Evolutionary conservation across 345 rosid genomes (phyloP).

Genomic region (Alliaria petiolata): DNA sequence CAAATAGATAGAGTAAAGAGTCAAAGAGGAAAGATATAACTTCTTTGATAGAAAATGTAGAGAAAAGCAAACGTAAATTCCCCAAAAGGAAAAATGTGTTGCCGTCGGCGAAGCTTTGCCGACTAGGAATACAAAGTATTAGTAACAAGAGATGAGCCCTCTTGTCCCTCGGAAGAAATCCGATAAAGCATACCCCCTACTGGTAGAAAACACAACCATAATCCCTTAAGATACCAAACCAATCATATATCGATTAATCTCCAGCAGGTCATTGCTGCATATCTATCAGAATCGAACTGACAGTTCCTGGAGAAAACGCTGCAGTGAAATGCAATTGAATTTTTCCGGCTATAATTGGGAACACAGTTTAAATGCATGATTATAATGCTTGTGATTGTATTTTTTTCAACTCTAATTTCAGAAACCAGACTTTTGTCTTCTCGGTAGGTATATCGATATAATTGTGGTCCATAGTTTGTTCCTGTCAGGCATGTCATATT

Average conservation of each 20-base stretch:
- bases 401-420: too few relatives aligned
- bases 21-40: not conserved
- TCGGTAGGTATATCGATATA: not conserved
- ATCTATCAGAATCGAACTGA: not conserved
- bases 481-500: not conserved
- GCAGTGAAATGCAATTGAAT: not conserved
- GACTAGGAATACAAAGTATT: too few relatives aligned
- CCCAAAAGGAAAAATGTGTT: too few relatives aligned
- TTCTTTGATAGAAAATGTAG: not conserved
- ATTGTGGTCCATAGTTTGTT: not conserved
- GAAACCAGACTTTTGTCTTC: too few relatives aligned
- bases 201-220: too few relatives aligned
- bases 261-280: not conserved
- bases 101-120: too few relatives aligned
- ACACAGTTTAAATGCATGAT: not conserved
- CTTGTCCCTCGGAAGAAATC: not conserved
- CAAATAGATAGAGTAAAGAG: not conserved
- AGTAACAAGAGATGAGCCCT: not conserved
- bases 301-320: not conserved
- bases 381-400: not conserved
- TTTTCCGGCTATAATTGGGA: not conserved
- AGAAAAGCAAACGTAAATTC: not conserved
- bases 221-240: not conserved
- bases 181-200: too few relatives aligned
- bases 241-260: not conserved